Base-by-base conservation (phyloP, 164 flowering plant species). In the Berberis thunbergii region DNA sequence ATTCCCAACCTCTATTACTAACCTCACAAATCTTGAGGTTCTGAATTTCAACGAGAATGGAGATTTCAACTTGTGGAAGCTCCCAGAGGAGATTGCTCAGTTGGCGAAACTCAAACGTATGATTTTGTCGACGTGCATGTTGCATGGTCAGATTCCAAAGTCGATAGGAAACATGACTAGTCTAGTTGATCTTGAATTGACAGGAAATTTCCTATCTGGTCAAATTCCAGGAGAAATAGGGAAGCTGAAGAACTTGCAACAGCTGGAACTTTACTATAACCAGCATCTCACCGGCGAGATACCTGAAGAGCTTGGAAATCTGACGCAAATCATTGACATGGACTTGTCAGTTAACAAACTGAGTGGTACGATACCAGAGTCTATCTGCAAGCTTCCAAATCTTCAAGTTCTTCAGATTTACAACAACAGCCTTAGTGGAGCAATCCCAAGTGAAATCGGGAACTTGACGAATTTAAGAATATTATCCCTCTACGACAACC, bases 351-450 rank as follows among this genome's bases (percentile, higher is more conserved):
- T 89, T 43, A 94, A 86, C 60, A 60, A 49, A 56, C 66, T 94
- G 52, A 89, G 77, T 0, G 96, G 97, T 26, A 72, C 45, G 7
- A 75, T 94, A 42, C 99, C 99, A 6, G 85, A 80, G 39, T 78
- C 85, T 2, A 57, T 94, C 1, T 86, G 88, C 55, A 60, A 75
- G 50, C 85, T 94, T 57, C 96, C 93, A 0, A 80, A 80, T 41
- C 88, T 94, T 41, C 61, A 62, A 7, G 79, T 72, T 6, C 61
- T 94, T 64, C 93, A 89, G 72, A 66, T 91, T 6, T 91, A 91
- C 75, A 87, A 86, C 81, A 94, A 94, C 77, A 84, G 83, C 62
- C 89, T 94, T 45, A 72, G 79, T 1, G 99, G 99, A 53, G 86
- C 76, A 63, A 81, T 94, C 54, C 96, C 99, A 11, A 68, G 12